A percentile compares a stretch with the other conserved stretches of the same genome.
Conservation (phyloP, 441 rosid genomes). For the Populus tomentosa region DNA sequence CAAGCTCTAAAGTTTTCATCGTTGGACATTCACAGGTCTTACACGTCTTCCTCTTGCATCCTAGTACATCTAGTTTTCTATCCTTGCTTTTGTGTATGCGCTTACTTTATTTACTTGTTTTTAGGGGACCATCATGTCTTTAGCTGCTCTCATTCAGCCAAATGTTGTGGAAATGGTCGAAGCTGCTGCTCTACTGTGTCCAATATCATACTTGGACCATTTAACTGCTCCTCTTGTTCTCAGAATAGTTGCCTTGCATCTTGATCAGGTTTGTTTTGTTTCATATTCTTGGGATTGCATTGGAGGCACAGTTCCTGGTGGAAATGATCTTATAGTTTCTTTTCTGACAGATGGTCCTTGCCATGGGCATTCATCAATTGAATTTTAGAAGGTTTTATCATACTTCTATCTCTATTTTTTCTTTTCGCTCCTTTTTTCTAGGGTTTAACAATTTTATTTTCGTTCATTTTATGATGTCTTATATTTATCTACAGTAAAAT, state of each 20-base stretch:
- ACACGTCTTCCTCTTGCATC: slow-evolving; percentile 2
- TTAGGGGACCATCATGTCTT: slow-evolving; percentile 87
- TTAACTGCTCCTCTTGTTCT: slow-evolving; percentile 72
- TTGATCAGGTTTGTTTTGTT: slow-evolving; percentile 64
- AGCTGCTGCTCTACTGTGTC: slow-evolving; percentile 90
- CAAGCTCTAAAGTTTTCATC: slow-evolving; percentile 61
- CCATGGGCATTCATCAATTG: slow-evolving; percentile 81
- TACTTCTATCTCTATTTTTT: neutral
- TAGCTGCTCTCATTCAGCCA: slow-evolving; percentile 81
- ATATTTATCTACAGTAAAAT: slow-evolving; percentile 38
- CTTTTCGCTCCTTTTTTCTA: neutral
- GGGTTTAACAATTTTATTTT: neutral
- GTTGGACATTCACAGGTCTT: slow-evolving; percentile 96
- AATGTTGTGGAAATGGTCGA: slow-evolving; percentile 69
- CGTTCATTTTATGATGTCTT: neutral
- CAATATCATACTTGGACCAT: slow-evolving; percentile 84
- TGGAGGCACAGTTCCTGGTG: slow-evolving; percentile 13
- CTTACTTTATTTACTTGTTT: slow-evolving; percentile 9
- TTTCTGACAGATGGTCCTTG: slow-evolving; percentile 55
- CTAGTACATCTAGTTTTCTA: slow-evolving; percentile 1
- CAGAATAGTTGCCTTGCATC: slow-evolving; percentile 79
- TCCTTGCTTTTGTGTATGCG: neutral
- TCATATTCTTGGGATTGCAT: slow-evolving; percentile 8
- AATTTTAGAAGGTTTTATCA: slow-evolving; percentile 72
- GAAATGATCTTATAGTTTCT: slow-evolving; percentile 14